Evolutionary conservation across 2,329 filamentous ascomycete genomes (phyloP), one percentile per base, ranked within the genome.

Genomic region (Nigrospora osmanthi): DNA sequence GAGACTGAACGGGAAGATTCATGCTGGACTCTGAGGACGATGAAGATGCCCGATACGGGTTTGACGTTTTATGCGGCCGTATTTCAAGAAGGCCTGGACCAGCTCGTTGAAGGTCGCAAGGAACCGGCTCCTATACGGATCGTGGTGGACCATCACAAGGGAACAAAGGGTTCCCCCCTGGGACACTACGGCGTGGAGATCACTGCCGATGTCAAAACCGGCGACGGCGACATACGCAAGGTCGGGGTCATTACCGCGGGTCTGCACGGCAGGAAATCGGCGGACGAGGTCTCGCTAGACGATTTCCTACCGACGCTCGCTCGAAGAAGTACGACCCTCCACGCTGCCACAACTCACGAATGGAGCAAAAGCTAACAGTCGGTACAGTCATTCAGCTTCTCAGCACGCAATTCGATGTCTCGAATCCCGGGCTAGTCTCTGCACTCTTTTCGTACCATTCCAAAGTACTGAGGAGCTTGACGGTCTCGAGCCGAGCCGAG

Each of bases 1-100:
- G 89, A 95, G 60, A 63, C 71, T n/a, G 88, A 95, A 67, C 80
- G 90, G 47, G 89, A 95, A 61, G 79, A 84, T 47, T 75, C 82
- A 14, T 81, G 78, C 54, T 96, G 89, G 89, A 86, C 86, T 31
- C 76, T 94, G 31, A 80, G 89, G 34, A 85, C 82, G 16, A 76
- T 80, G 13, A 78, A 75, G 47, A 76, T 81, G 60, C 73, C 76
- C 34, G 84, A 83, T 56, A 75, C 68, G 47, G 76, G 74, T 44
- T 63, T 84, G 11, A 76, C 72, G 11, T 54, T 84, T 23, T 78
- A 80, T 54, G 79, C 81, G 1, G 85, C 86, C 6, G 74, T 90
- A 4, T 88, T 86, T 47, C 83, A 89, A 54, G 83, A 89, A 57
- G 78, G 76, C 0, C 75, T 79, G 14, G 73, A 78, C 47, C 72